These are phyloP conservation scores for Metschnikowia proteae DNA, from an alignment of 805 yeast species.

Conservation along the genomic window DNA sequence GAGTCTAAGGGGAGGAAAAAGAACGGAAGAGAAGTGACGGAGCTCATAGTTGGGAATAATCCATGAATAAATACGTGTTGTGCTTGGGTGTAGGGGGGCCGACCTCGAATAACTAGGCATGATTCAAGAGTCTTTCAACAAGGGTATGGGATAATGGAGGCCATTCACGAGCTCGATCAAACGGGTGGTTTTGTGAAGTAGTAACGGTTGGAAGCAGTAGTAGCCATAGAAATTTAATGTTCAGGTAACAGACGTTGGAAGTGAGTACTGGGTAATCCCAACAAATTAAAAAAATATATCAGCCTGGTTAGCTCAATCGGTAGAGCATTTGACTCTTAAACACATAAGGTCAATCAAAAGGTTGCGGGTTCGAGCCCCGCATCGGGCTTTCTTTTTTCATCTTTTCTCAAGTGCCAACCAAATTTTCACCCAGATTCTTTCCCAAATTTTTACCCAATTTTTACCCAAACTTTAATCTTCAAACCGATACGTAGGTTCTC, in stretches of 20 bases:
- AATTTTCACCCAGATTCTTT: too few species aligned
- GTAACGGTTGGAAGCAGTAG: not conserved
- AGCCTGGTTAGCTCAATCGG: conserved; percentile 22
- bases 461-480: too few species aligned
- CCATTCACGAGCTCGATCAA: too few species aligned
- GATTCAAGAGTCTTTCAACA: too few species aligned
- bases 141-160: too few species aligned
- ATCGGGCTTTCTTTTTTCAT: conserved; percentile 17
- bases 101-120: too few species aligned
- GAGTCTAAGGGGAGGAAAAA: not conserved
- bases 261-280: not conserved
- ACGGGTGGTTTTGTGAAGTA: too few species aligned
- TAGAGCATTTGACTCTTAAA: conserved; percentile 22
- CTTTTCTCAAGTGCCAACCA: conserved; percentile 1
- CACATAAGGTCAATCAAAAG: conserved; percentile 21
- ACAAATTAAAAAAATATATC: not conserved
- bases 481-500: too few species aligned
- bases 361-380: conserved; percentile 24
- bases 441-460: too few species aligned
- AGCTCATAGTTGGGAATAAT: not conserved
- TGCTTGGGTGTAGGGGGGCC: too few species aligned
- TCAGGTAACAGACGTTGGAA: too few species aligned
- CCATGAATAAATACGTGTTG: too few species aligned
- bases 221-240: not conserved
- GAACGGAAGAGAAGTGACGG: not conserved